Evolutionary conservation across 129 eudicot genomes (phyloP).

Genomic region (Saussurea involucrata): DNA sequence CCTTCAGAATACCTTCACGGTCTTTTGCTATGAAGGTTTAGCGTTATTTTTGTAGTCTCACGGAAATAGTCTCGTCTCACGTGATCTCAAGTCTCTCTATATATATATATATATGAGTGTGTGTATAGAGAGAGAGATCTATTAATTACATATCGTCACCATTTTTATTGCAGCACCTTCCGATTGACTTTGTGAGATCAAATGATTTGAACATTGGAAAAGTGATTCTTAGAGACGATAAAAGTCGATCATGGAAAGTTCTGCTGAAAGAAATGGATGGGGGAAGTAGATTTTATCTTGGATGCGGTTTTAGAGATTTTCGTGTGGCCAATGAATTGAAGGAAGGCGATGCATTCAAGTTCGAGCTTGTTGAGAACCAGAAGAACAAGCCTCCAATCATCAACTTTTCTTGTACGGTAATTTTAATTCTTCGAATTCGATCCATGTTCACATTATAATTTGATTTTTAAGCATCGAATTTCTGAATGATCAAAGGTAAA

Average conservation of each 20-base stretch:
- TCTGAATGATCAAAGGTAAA: background rate
- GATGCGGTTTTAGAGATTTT: conserved; percentile 9
- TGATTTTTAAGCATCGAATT: background rate
- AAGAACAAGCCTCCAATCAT: conserved; percentile 20
- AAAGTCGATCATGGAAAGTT: conserved; percentile 16
- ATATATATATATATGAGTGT: too few relatives aligned
- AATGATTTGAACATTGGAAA: conserved; percentile 3
- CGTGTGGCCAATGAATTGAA: conserved; percentile 11
- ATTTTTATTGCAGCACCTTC: conserved; percentile 15
- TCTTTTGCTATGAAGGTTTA: too few relatives aligned
- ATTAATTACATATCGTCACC: background rate
- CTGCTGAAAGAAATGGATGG: background rate
- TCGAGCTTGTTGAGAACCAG: conserved; percentile 19
- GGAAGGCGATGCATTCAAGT: conserved; percentile 20
- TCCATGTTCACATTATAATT: background rate
- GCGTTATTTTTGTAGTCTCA: too few relatives aligned
- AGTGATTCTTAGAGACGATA: conserved; percentile 19
- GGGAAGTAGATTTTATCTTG: background rate
- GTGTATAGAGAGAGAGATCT: too few relatives aligned
- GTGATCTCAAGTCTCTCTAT: too few relatives aligned
- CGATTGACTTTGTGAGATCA: conserved; percentile 7
- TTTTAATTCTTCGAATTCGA: background rate
- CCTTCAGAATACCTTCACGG: too few relatives aligned
- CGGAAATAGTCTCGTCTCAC: too few relatives aligned
- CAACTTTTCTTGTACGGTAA: background rate